Evolutionary conservation across 139 green algal genomes (phyloP), one percentile per base, ranked within the genome.

Genomic region (Astrephomene gubernaculifera): DNA sequence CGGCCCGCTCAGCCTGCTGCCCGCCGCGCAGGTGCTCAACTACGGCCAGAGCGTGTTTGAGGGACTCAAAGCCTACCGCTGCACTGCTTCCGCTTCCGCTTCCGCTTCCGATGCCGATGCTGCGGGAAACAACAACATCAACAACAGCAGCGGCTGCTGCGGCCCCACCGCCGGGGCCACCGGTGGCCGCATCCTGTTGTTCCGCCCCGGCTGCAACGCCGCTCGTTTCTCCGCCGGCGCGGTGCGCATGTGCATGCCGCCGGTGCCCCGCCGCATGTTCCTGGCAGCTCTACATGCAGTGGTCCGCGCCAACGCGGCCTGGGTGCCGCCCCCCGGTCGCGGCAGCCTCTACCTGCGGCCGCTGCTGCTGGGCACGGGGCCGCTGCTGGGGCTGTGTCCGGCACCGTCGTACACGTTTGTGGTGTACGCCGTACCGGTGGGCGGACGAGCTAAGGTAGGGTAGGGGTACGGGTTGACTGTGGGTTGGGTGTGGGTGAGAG

Each of bases 31-130:
- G 90, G 79, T 96, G 41, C 91, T 99, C 25, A 99, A 99, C 88
- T 99, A 99, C 44, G 97, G 97, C 12, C 96, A 99, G 91, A 90
- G 93, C 65, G 88, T 98, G 29, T 99, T 99, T 90, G 97, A 99
- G 88, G 97, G 97, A 52, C 96, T 99, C 91, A 99, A 99, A 88
- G 97, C 96, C 9, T 94, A 98, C 87, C 91, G 95, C 27, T 27
- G 8, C 67, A 92, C 64, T 25, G 88, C 89, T 7, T 76, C 95
- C 36, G 95, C 86, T 36, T 80, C 89, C 39, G 88, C 98, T 31
- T 91, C 97, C 83, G 98, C 6, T 98, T 98, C 90, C 93, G 95
- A 35, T 88, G 84, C 83, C 31, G 70, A 64, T 17, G 36, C 33
- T 60, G n/a, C 53, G 41, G n/a, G n/a, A n/a, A n/a, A n/a, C n/a